These are phyloP conservation scores for Heterobasidion occidentale DNA, from an alignment of 1,284 basidiomycete genomes.

Conservation along the genomic window DNA sequence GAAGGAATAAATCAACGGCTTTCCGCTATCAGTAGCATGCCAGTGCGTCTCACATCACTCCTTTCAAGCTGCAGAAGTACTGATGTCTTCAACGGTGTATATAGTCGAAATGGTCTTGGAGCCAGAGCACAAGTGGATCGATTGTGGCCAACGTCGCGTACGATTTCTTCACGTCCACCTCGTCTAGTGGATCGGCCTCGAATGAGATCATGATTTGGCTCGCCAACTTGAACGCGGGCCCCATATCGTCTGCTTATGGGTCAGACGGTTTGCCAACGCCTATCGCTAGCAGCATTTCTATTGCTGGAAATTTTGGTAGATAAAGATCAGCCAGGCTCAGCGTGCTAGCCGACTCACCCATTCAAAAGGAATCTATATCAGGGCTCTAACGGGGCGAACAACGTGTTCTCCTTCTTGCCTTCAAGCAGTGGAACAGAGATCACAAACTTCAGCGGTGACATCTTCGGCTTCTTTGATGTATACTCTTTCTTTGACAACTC, in stretches of 20 bases:
- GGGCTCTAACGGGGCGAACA: constrained; percentile 51
- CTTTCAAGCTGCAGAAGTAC: not conserved
- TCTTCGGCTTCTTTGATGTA: constrained; percentile 48
- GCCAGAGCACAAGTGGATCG: constrained; percentile 20
- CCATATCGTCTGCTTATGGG: constrained; percentile 44
- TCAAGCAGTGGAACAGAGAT: constrained; percentile 27
- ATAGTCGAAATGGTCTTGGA: constrained; percentile 38
- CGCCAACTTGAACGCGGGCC: constrained; percentile 47
- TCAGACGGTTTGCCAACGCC: constrained; percentile 40
- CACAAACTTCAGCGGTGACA: constrained; percentile 45
- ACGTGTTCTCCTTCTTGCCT: constrained; percentile 58
- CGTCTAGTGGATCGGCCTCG: constrained; percentile 38
- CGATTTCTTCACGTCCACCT: constrained; percentile 53
- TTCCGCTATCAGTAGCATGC: constrained; percentile 44
- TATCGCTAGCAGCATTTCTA: constrained; percentile 27
- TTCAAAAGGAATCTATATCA: constrained; percentile 40
- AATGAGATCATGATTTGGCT: constrained; percentile 69
- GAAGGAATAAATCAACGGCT: constrained; percentile 44
- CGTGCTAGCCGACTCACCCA: not conserved
- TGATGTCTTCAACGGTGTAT: not conserved
- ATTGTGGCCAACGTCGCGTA: constrained; percentile 50
- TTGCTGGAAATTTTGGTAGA: constrained; percentile 48
- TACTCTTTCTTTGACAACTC: constrained; percentile 5
- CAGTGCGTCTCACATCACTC: constrained; percentile 26
- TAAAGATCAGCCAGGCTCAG: not conserved